A percentile compares a stretch with the other conserved stretches of the same genome.
These are phyloP conservation scores for Alliaria petiolata DNA, from an alignment of 345 rosid genomes.

Conservation along the genomic window DNA sequence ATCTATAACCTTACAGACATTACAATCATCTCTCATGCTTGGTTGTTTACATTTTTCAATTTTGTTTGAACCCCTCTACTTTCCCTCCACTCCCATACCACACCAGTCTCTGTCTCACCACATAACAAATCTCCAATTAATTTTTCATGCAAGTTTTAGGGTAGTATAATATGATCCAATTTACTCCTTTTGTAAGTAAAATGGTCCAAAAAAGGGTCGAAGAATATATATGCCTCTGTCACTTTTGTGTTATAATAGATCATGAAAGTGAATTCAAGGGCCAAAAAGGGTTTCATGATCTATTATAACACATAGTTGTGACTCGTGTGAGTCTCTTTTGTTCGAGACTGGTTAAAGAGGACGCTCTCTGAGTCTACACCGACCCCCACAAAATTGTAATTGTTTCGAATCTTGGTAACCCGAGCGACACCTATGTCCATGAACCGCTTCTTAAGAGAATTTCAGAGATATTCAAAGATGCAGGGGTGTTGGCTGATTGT, in stretches of 20 bases:
- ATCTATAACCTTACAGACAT: not conserved
- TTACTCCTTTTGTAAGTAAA: no score
- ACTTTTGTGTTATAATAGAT: no score
- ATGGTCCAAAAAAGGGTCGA: no score
- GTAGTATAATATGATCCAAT: no score
- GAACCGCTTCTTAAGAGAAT: slow-evolving; percentile 90
- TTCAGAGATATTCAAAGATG: slow-evolving; percentile 67
- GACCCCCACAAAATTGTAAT: slow-evolving; percentile 86
- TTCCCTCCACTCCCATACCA: not conserved
- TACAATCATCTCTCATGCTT: not conserved
- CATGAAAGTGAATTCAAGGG: not conserved
- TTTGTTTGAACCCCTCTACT: not conserved
- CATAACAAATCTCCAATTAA: not conserved
- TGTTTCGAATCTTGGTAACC: slow-evolving; percentile 96
- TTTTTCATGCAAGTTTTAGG: no score
- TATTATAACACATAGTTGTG: no score
- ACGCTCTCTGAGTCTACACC: slow-evolving; percentile 64
- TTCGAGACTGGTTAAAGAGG: slow-evolving; percentile 79
- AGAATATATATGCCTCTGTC: no score
- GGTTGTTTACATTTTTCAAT: not conserved
- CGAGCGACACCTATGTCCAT: slow-evolving; percentile 86
- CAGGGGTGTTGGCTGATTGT: slow-evolving; percentile 97
- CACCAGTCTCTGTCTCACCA: not conserved
- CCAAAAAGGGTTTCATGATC: no score
- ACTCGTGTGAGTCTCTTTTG: not conserved